Base-by-base conservation (phyloP, 768 basidiomycete species). In the Hortiboletus campestris region DNA sequence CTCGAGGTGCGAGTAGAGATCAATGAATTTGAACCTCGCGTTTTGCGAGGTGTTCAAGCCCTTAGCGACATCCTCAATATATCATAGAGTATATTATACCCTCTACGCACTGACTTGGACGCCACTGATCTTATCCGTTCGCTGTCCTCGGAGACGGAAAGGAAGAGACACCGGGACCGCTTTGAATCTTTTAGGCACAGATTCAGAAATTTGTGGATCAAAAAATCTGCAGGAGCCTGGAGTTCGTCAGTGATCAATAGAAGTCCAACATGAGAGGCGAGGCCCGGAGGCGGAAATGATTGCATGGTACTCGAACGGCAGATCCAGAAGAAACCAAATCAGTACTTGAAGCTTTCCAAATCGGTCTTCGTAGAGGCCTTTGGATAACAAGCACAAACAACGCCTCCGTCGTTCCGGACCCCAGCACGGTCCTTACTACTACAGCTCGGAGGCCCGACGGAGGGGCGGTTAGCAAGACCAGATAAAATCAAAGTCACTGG, bases 201-300 rank as follows among this genome's bases (percentile, higher is more conserved):
- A 20, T 74, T 67, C 5, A 91, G 59, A 42, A 75, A 70, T 12
- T 76, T 76, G 57, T 89, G 84, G 1, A 92, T 75, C 11, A 91
- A 61, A 61, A 91, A 92, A 56, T 90, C 88, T 12, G 84, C 86
- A 2, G 90, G 85, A 0, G 90, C 81, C 0, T 78, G 73, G 0
- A 91, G 74, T 47, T 88, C 79, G 62, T 92, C 90, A 7, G 88
- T 87, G 7, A 92, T 75, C 0, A 91, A 72, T 12, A 88, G 62
- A 16, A 84, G 62, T 10, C 84, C 77, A 29, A 76, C 75, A 34
- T 81, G 74, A 14, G 80, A 75, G 9, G 74, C 69, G 14, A 88
- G 74, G 19, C 81, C 74, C 22, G 78, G 76, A 2, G 84, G 82
- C 31, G 82, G 76, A 61, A 85, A 78, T 72, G 66, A 58, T 79